Percentiles rank a stretch among this genome's conserved stretches.
Evolutionary conservation across 495 filamentous ascomycete genomes (phyloP).

Genomic region (Tricharina praecox): DNA sequence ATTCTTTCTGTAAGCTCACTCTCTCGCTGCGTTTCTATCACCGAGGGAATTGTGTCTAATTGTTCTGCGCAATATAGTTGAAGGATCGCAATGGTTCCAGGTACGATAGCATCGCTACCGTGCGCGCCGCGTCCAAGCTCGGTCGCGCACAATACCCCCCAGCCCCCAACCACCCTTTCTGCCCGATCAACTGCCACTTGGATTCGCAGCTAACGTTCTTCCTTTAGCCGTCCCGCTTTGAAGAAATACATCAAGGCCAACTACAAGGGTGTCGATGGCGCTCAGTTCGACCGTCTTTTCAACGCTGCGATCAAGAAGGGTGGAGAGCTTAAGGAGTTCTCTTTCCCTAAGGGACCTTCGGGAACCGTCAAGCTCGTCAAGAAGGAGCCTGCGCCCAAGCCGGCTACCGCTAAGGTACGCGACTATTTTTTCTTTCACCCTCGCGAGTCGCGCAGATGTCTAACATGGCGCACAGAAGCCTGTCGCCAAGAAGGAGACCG

Average conservation of each 20-base stretch:
- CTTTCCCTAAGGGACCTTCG: constrained; percentile 86
- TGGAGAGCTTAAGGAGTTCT: constrained; percentile 77
- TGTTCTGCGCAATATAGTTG: constrained; percentile 31
- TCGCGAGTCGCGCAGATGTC: neutral
- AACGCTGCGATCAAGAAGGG: constrained; percentile 81
- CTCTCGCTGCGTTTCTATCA: constrained; percentile 20
- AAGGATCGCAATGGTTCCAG: constrained; percentile 50
- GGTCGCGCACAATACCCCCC: neutral
- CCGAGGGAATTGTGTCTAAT: constrained; percentile 10
- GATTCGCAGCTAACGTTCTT: neutral
- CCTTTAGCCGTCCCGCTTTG: constrained; percentile 67
- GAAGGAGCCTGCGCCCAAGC: constrained; percentile 44
- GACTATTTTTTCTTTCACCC: constrained; percentile 3
- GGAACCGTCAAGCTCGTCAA: constrained; percentile 94
- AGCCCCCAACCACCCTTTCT: neutral
- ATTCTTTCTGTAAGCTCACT: constrained; percentile 45
- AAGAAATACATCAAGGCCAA: constrained; percentile 97
- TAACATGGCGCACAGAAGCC: constrained; percentile 30
- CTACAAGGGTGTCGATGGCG: constrained; percentile 64
- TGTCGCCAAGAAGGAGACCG: constrained; percentile 36
- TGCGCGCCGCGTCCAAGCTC: neutral
- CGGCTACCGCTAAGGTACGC: constrained; percentile 33
- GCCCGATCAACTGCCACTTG: neutral
- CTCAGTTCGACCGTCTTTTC: constrained; percentile 75
- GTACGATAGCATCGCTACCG: constrained; percentile 31